Conservation (phyloP, 2,329 filamentous ascomycete genomes). For the Erysiphe neolycopersici region DNA sequence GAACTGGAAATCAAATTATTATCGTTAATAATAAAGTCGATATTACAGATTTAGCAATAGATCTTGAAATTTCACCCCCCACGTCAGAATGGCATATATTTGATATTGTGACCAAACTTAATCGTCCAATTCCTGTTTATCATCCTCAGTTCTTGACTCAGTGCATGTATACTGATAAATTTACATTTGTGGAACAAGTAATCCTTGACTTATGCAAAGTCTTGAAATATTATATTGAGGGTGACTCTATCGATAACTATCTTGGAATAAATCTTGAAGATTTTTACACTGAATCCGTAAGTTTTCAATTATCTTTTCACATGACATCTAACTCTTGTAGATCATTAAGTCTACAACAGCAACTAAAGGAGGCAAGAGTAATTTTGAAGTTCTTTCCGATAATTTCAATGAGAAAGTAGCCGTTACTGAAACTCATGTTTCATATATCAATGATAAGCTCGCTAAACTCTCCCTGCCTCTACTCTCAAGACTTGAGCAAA, state of each 20-base stretch:
- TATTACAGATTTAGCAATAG: slow-evolving; percentile 6
- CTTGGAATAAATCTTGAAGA: slow-evolving; percentile 36
- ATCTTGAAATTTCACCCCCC: slow-evolving; percentile 7
- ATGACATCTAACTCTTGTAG: slow-evolving; percentile 5
- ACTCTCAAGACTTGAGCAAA: slow-evolving; percentile 64
- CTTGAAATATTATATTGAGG: slow-evolving; percentile 60
- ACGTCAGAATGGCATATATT: slow-evolving; percentile 33
- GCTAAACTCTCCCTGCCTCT: slow-evolving; percentile 48
- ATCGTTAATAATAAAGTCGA: slow-evolving; percentile 44
- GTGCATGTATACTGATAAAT: slow-evolving; percentile 61
- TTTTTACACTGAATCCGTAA: slow-evolving; percentile 21
- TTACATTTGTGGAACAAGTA: slow-evolving; percentile 40
- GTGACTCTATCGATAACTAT: slow-evolving; percentile 55
- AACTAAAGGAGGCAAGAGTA: slow-evolving; percentile 9
- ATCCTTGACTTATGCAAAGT: slow-evolving; percentile 45
- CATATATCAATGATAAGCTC: slow-evolving; percentile 49
- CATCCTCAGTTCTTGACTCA: slow-evolving; percentile 80
- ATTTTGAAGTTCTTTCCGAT: slow-evolving; percentile 22
- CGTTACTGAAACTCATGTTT: slow-evolving; percentile 45
- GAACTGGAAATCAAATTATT: slow-evolving; percentile 76
- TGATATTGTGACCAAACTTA: slow-evolving; percentile 56
- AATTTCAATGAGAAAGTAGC: slow-evolving; percentile 30
- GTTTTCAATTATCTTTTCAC: background rate
- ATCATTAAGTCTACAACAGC: slow-evolving; percentile 3
- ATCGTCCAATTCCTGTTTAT: slow-evolving; percentile 68